phyloP scores from a whole-genome alignment of 768 basidiomycete genomes.

The Tricholomella constricta region DNA sequence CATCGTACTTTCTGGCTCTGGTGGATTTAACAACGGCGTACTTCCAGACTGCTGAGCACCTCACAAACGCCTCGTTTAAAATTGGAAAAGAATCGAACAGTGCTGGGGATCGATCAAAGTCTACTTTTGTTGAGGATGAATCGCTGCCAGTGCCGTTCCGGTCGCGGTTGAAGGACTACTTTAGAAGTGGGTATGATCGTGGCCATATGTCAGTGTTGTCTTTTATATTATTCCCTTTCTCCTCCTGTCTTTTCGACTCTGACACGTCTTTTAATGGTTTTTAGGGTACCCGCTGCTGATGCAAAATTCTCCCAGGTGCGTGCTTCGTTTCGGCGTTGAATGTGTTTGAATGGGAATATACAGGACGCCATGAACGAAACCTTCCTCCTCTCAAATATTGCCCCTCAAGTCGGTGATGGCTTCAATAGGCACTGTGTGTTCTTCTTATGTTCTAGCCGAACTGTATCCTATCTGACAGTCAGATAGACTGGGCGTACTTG shows the following conservation, averaged over 20 bases:
- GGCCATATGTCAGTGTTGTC: conserved; percentile 85
- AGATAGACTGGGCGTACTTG: conserved; percentile 91
- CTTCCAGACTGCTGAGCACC: conserved; percentile 88
- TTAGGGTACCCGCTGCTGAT: conserved; percentile 95
- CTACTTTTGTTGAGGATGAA: conserved; percentile 82
- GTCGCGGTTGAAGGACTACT: conserved; percentile 86
- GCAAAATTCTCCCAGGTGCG: conserved; percentile 83
- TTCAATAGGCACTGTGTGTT: conserved; percentile 94
- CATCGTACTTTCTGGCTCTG: no score
- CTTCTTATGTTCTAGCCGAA: not conserved
- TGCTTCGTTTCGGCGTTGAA: not conserved
- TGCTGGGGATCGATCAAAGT: conserved; percentile 70
- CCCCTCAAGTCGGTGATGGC: conserved; percentile 96
- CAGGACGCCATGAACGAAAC: conserved; percentile 96
- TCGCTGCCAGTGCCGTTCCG: conserved; percentile 77
- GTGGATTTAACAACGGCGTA: not conserved
- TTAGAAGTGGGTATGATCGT: conserved; percentile 91
- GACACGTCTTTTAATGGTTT: not conserved
- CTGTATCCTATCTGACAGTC: conserved; percentile 1
- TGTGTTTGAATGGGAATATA: not conserved
- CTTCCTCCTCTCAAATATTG: conserved; percentile 92
- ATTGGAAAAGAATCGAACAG: conserved; percentile 32
- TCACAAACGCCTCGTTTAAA: conserved; percentile 76
- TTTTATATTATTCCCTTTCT: not conserved
- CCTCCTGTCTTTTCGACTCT: not conserved